These are phyloP conservation scores for Rhodotorula diobovata DNA, from an alignment of 768 basidiomycete genomes.

Conservation along the genomic window DNA sequence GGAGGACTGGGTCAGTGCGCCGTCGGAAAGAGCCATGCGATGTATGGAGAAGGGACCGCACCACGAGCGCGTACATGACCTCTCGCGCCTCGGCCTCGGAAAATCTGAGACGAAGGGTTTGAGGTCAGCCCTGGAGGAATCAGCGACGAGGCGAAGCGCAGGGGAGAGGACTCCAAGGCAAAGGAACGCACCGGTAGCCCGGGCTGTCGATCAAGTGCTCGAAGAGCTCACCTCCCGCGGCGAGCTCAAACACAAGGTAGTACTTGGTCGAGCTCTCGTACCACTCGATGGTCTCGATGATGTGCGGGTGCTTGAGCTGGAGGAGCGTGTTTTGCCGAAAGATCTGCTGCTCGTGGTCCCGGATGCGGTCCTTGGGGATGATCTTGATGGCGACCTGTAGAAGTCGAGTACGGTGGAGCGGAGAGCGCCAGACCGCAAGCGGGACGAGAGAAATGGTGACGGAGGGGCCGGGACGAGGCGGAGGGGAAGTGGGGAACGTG, in stretches of 20 bases:
- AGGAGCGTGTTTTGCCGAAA: slow-evolving; percentile 31
- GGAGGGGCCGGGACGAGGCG: neutral
- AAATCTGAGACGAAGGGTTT: no score
- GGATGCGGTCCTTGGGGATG: slow-evolving; percentile 23
- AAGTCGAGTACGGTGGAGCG: neutral
- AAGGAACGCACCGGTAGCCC: slow-evolving; percentile 37
- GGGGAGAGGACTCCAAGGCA: slow-evolving; percentile 63
- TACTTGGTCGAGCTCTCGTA: slow-evolving; percentile 29
- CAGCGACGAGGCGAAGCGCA: slow-evolving; percentile 46
- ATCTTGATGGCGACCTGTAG: slow-evolving; percentile 37
- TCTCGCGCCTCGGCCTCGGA: slow-evolving; percentile 33
- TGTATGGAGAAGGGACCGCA: neutral
- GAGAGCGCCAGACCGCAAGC: neutral
- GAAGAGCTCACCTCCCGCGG: slow-evolving; percentile 93
- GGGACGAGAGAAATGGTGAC: no score
- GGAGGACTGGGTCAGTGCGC: neutral
- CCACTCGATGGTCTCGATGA: slow-evolving; percentile 31
- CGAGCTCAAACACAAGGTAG: slow-evolving; percentile 96
- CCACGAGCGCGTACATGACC: slow-evolving; percentile 25
- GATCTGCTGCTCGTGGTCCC: slow-evolving; percentile 23
- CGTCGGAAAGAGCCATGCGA: no score
- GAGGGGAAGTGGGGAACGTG: neutral
- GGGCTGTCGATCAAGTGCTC: slow-evolving; percentile 74
- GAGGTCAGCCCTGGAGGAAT: slow-evolving; percentile 47
- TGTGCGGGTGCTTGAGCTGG: slow-evolving; percentile 22